A percentile compares a stretch with the other conserved stretches of the same genome.
Conservation (phyloP, 495 filamentous ascomycete genomes). For the Hypoxylon trugodes region DNA sequence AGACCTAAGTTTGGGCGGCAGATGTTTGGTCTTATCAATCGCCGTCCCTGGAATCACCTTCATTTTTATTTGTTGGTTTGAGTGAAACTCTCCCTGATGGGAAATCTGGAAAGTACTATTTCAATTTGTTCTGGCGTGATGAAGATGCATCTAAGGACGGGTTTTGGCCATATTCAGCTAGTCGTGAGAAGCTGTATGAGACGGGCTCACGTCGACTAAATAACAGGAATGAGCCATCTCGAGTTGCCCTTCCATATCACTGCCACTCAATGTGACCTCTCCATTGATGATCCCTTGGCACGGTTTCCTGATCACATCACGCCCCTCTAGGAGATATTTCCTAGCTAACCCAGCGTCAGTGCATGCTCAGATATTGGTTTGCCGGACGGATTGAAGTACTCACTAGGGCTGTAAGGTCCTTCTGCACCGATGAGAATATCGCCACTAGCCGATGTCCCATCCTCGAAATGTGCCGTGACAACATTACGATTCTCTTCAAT, state of each 20-base stretch:
- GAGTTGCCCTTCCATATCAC: constrained; percentile 41
- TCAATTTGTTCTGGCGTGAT: constrained; percentile 36
- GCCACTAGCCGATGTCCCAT: constrained; percentile 51
- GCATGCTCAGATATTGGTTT: neutral
- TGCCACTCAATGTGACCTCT: constrained; percentile 27
- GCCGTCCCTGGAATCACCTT: constrained; percentile 37
- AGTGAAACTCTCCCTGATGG: constrained; percentile 32
- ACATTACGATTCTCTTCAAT: constrained; percentile 34
- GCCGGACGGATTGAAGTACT: neutral
- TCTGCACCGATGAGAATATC: constrained; percentile 60
- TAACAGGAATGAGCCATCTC: constrained; percentile 38
- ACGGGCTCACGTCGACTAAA: constrained; percentile 23
- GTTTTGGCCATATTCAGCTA: constrained; percentile 37
- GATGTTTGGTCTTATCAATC: constrained; percentile 32
- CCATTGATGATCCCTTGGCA: constrained; percentile 40
- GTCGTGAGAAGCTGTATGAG: constrained; percentile 25
- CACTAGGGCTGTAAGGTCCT: constrained; percentile 52
- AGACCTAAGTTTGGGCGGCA: constrained; percentile 29
- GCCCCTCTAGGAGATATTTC: constrained; percentile 47
- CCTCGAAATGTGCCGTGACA: constrained; percentile 44
- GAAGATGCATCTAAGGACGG: constrained; percentile 29
- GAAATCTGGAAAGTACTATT: constrained; percentile 39
- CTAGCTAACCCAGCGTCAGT: constrained; percentile 19
- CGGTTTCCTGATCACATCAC: constrained; percentile 29
- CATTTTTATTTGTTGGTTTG: constrained; percentile 37